Base-by-base conservation (phyloP, 805 yeast genomes). In the Teunomyces tritomae region DNA sequence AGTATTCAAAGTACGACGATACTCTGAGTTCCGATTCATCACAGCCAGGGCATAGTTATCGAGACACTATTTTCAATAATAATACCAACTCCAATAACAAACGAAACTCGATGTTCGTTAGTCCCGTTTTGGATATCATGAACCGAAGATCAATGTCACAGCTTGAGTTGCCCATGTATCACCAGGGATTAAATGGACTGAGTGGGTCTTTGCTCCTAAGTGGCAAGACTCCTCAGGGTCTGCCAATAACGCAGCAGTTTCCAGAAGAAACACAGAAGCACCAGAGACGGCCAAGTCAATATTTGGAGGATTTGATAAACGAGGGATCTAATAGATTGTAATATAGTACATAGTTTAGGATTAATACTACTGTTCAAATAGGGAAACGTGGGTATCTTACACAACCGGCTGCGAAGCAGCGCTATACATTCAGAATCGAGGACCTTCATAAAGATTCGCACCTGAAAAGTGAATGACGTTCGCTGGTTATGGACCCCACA, bases 81-180 rank as follows among this genome's bases (percentile, higher is more conserved):
- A 20, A 20, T 4, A 20, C 24, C 24, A 20, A 45, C 34, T 28
- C 36, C 44, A 44, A 34, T 10, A 51, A 49, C 37, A 61, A 67
- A 16, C 58, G 82, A 50, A 62, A 64, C 8, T 77, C 82, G 4
- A 66, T 79, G 76, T 78, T 77, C 49, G 67, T 79, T 14, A 77
- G 82, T 24, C 84, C 84, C 2, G 77, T 80, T 3, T 70, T 71
- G 50, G 66, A 76, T 47, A 53, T 74, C 35, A 62, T 63, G 62
- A 48, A 42, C 28, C 49, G 44, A 43, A 49, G 43, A 41, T 43
- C 47, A 14, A 32, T 30, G 24, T 52, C 57, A 5, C 55, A 54
- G 30, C 41, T 49, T 11, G 54, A 50, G 14, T 50, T 56, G 29
- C 62, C 62, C 2, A 35, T 54, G 17, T 48, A 53, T 29, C 57